Evolutionary conservation across 1,139 yeast species (phyloP), one percentile per base, ranked within the genome.

Genomic region (Taphrina wiesneri): DNA sequence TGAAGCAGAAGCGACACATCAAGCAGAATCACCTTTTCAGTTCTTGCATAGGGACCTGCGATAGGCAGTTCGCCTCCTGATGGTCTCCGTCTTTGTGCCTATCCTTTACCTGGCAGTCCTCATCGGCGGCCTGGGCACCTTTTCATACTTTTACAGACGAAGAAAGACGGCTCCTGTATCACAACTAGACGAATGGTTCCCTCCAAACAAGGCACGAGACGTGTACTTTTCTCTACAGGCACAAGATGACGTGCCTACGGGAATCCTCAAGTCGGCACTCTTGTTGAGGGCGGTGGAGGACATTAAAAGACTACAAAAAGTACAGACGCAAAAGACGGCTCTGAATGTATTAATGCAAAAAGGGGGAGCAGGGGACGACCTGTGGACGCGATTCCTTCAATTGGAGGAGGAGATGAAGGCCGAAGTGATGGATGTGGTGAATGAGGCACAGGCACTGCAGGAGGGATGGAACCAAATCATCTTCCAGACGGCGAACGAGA

Each of bases 341-440:
- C 83, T 90, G 73, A 84, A 84, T 64, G 80, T 83, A 62, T 80
- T 93, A 70, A 92, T 91, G 75, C 95, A 92, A 73, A 86, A 85
- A 65, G 98, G 98, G 0, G 85, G 92, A 39, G 86, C 93, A 69
- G 97, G 97, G 41, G 98, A 93, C 73, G 96, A 89, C 67, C 80
- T 89, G 56, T 88, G 84, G 82, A 87, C 88, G 75, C 87, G 95
- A 72, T 91, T 83, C 76, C 86, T 85, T 71, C 82, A 90, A 63
- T 91, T 90, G 71, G 84, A 83, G 69, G 90, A 90, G 76, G 76
- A 90, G 70, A 88, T 87, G 72, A 95, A 91, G 73, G 74, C 87
- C 36, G 99, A 93, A 75, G 79, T 93, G 71, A 84, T 86, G 75
- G 92, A 87, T 67, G 82, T 91, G 65, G 86, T 88, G n/a, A 78